Evolutionary conservation across 2,329 filamentous ascomycete genomes (phyloP).

Genomic region (Madurella fahalii): DNA sequence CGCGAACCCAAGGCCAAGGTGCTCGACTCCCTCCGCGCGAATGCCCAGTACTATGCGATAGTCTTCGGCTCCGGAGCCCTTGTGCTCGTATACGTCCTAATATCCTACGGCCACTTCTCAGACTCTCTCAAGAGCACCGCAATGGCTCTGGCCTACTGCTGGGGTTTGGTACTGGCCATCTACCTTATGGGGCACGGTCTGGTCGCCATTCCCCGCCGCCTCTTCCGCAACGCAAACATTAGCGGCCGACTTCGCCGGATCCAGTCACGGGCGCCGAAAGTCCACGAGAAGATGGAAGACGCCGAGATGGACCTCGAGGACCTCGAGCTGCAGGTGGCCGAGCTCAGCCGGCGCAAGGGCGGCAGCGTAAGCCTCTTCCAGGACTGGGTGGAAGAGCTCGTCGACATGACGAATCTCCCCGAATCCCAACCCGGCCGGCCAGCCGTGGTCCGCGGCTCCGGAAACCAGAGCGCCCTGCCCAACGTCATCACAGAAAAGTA

Average conservation of each 20-base stretch:
- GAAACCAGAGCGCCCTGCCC: conserved; percentile 51
- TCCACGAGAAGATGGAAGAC: conserved; percentile 86
- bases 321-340: conserved; percentile 73
- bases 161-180: conserved; percentile 86
- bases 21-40: conserved; percentile 78
- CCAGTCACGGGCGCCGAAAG: conserved; percentile 71
- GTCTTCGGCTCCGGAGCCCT: conserved; percentile 65
- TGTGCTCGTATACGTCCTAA: conserved; percentile 78
- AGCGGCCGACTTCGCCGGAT: conserved; percentile 69
- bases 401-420: conserved; percentile 67
- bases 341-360: conserved; percentile 75
- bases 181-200: conserved; percentile 97
- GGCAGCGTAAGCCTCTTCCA: conserved; percentile 71
- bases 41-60: conserved; percentile 83
- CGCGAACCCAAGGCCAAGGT: conserved; percentile 78
- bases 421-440: conserved; percentile 50
- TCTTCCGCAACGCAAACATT: conserved; percentile 76
- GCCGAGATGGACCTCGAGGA: conserved; percentile 74
- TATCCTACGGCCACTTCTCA: conserved; percentile 69
- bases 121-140: conserved; percentile 74
- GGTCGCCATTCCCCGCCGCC: conserved; percentile 78
- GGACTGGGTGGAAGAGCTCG: conserved; percentile 95
- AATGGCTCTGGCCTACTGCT: conserved; percentile 93
- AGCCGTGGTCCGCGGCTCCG: conserved; percentile 35
- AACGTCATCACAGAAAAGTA: conserved; percentile 90